Evolutionary conservation across 2,329 filamentous ascomycete genomes (phyloP), one percentile per base, ranked within the genome.

Genomic region (Botrytis hyacinthi): DNA sequence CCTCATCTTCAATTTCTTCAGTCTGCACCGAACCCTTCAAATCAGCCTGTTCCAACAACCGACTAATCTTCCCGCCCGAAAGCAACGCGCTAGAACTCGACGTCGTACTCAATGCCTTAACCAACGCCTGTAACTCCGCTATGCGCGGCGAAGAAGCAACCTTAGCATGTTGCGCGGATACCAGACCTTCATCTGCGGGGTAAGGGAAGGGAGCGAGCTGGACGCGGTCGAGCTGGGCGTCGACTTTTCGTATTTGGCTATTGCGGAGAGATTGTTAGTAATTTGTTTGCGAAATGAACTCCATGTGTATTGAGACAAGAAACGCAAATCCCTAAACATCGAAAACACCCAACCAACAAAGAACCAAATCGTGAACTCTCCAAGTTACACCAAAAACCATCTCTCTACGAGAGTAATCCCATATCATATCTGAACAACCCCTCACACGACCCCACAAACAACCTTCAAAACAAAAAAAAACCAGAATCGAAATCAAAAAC

Each of bases 21-120:
- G 44, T 48, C 32, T 59, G 61, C 16, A 74, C 70, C 32, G 81
- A 77, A 60, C 83, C 83, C 59, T 86, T 84, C 71, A 93, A 84
- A 18, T 86, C 85, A 1, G 92, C 91, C 79, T 91, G 87, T 14
- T 86, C 83, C 54, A 97, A 85, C 46, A 94, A 83, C 22, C 83
- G 82, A 74, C 86, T 86, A 74, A 97, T 88, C 37, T 87, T 87
- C 71, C 84, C 83, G 35, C 88, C 82, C 4, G 89, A 83, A n/a
- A 94, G 83, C 10, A 93, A 83, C 46, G 89, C 84, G 70, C 87
- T 86, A 8, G 90, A 89, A 4, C 89, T 88, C 0, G 91, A 89
- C 3, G 89, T 89, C 6, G 91, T 89, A 32, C 93, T 95, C 22
- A 97, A 83, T 4, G 89, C 85, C 81, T 91, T 91, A 78, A 93